Evolutionary conservation across 2,329 filamentous ascomycete species (phyloP), one percentile per base, ranked within the genome.

Genomic region (Coniochaeta ligniaria): DNA sequence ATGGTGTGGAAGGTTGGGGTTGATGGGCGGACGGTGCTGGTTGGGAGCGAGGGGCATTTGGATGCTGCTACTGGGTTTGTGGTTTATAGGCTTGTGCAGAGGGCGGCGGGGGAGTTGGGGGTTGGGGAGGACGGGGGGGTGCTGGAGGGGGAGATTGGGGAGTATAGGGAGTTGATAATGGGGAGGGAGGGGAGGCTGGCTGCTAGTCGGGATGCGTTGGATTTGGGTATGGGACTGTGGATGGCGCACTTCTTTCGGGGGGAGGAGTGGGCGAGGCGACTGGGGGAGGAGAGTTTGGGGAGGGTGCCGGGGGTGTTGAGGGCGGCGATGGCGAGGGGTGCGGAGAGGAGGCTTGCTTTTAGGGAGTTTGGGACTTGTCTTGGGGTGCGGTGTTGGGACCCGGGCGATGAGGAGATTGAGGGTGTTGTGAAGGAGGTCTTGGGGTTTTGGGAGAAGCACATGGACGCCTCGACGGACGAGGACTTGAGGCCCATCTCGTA

Each of bases 191-290:
- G 77, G 1, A 68, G 74, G 20, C 68, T 79, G 57, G 75, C 73
- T 47, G 73, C 78, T 3, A 82, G 79, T 31, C 69, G 67, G 4
- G 83, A 85, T 68, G 71, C 78, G 20, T 68, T 85, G n/a, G 83
- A 86, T 65, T 67, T 86, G 50, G 83, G 83, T 0, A 85, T 86
- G 83, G 79, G 81, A 1, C 66, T 86, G 28, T 86, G 83, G 83
- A 79, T 79, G 52, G 74, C 75, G 24, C 81, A 84, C 62, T 81
- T 83, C 70, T 76, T 78, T 61, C 69, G 68, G 0, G 73, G 73
- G 2, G 80, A 83, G 61, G 68, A 70, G 1, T 85, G 82, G 82
- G 79, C 81, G 2, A 65, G 65, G 2, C 64, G 68, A 5, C 66
- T 83, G 58, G 69, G 70, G 6, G 59, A 57, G 2, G 62, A 69